Conservation (phyloP, 2,329 filamentous ascomycete genomes). For the Trichoderma breve region DNA sequence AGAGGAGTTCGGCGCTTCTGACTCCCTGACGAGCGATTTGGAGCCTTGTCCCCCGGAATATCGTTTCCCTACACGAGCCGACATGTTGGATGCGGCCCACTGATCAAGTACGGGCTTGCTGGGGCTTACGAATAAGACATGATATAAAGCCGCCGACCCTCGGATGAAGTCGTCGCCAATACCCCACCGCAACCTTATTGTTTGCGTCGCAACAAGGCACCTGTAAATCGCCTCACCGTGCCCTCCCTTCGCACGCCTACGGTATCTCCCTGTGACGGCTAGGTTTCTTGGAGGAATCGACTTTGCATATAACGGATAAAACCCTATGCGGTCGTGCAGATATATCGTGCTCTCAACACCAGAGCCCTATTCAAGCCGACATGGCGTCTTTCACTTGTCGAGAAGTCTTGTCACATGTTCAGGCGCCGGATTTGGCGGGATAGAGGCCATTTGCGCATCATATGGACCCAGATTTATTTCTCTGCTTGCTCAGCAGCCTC, state of each 20-base stretch:
- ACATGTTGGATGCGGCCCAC: constrained; percentile 2
- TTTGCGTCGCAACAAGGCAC: neutral
- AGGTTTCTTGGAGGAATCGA: neutral
- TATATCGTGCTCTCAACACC: neutral
- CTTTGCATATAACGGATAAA: neutral
- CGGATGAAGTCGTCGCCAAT: neutral
- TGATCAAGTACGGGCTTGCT: neutral
- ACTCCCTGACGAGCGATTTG: constrained; percentile 18
- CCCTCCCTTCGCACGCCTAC: neutral
- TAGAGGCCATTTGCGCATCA: neutral
- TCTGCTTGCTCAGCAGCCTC: neutral
- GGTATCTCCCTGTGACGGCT: neutral
- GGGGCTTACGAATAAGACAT: neutral
- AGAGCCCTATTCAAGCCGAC: neutral
- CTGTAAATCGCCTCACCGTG: constrained; percentile 7
- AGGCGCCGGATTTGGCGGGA: neutral
- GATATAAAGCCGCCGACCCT: neutral
- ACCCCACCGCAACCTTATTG: neutral
- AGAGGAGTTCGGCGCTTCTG: neutral
- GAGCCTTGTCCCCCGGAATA: neutral
- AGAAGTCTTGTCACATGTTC: neutral
- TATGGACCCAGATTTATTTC: neutral
- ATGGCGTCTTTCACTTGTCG: neutral
- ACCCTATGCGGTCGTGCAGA: neutral
- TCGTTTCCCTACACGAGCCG: constrained; percentile 10